Base-by-base conservation (phyloP, 768 basidiomycete genomes). In the Scleroderma citrinum region DNA sequence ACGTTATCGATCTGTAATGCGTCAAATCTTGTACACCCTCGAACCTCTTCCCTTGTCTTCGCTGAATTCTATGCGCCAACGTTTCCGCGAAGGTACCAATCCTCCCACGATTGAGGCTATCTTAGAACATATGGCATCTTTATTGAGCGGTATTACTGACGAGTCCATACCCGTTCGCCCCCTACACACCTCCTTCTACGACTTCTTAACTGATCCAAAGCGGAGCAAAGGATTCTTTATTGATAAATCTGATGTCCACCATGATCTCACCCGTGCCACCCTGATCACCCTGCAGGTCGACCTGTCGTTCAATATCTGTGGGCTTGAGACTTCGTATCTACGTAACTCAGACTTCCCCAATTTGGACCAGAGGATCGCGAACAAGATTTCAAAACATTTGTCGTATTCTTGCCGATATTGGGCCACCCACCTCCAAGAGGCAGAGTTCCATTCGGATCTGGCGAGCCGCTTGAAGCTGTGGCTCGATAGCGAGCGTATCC, bases 221-320 rank as follows among this genome's bases (percentile, higher is more conserved):
- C 63, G 65, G 7, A 60, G 61, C 24, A 50, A 48, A 5, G 46
- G 34, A 3, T 70, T 66, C 44, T 42, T 42, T 14, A 26, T 42
- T 5, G 40, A 42, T 10, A 12, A 24, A 26, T 39, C 48, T 47
- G 44, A 49, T 62, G 29, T 59, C 40, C 49, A 51, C 12, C 52
- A 49, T 5, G 7, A 8, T 19, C 55, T 72, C n/a, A 59, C 68
- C 2, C 48, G 47, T 13, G 53, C 61, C 12, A 62, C 59, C 31
- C 52, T 74, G 11, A 44, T 46, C 24, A 51, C 62, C 24, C 70
- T 74, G 71, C 54, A 52, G 11, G 46, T 38, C 30, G 54, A 51
- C 14, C 66, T 74, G 34, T 54, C 48, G 41, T 74, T 75, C 57
- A 72, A 75, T 35, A 71, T 75, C 8, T 74, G 71, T 21, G 36